A percentile compares a stretch with the other conserved stretches of the same genome.
Conservation (phyloP, 169 alveolate genomes). For the Plasmodium cynomolgi region DNA sequence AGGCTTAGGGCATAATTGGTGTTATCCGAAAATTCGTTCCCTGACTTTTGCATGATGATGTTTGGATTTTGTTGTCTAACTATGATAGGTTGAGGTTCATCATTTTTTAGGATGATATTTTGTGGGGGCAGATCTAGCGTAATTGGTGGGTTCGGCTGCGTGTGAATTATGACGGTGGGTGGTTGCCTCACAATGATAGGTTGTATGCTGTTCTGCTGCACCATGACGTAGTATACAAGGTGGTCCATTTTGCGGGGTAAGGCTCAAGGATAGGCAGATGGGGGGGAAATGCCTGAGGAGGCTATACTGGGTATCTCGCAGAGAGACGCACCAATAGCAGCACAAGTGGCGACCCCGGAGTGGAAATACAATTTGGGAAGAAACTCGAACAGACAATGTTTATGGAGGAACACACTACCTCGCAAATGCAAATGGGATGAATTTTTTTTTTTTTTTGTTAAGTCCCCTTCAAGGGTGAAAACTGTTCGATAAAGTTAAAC, state of each 20-base stretch:
- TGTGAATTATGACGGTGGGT: slow-evolving; percentile 29
- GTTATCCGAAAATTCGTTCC: slow-evolving; percentile 34
- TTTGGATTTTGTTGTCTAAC: slow-evolving; percentile 75
- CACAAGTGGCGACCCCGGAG: neutral
- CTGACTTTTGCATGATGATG: slow-evolving; percentile 36
- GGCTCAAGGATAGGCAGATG: neutral
- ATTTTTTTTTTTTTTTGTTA: neutral
- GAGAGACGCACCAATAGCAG: neutral
- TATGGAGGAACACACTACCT: neutral
- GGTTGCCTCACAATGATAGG: slow-evolving; percentile 74
- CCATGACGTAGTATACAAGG: slow-evolving; percentile 20
- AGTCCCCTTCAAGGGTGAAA: neutral
- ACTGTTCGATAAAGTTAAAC: neutral
- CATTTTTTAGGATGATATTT: slow-evolving; percentile 71
- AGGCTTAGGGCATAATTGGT: slow-evolving; percentile 12
- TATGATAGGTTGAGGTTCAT: slow-evolving; percentile 72
- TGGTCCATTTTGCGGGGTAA: slow-evolving; percentile 39
- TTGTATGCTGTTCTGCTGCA: slow-evolving; percentile 48
- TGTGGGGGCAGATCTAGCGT: slow-evolving; percentile 74
- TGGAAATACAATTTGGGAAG: neutral
- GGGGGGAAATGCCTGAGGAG: neutral
- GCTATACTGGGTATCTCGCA: neutral
- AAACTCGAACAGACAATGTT: neutral
- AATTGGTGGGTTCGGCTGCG: slow-evolving; percentile 49
- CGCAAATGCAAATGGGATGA: neutral